phyloP scores from a whole-genome alignment of 805 yeast genomes.

The Kuraishia capsulata region DNA sequence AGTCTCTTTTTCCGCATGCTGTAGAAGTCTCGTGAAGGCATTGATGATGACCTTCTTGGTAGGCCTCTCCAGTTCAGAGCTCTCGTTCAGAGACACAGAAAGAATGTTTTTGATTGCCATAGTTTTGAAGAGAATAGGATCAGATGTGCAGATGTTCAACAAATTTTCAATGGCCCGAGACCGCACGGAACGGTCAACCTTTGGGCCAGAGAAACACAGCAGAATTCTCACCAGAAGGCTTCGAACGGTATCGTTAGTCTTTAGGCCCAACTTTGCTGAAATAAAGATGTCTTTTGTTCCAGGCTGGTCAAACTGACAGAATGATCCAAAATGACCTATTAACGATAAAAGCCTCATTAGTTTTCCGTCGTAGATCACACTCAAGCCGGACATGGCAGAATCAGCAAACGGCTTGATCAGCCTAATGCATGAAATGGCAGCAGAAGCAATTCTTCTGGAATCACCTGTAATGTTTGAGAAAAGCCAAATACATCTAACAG shows the following conservation, averaged over 20 bases:
- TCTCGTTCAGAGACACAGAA: slow-evolving; percentile 16
- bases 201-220: slow-evolving; percentile 38
- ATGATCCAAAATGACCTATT: slow-evolving; percentile 63
- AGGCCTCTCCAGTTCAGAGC: slow-evolving; percentile 26
- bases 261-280: slow-evolving; percentile 29
- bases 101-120: background rate
- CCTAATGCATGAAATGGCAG: slow-evolving; percentile 52
- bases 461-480: slow-evolving; percentile 39
- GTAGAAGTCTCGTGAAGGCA: slow-evolving; percentile 49
- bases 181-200: slow-evolving; percentile 25
- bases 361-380: slow-evolving; percentile 28
- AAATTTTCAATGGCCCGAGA: slow-evolving; percentile 49
- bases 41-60: slow-evolving; percentile 44
- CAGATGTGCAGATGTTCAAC: slow-evolving; percentile 37
- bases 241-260: slow-evolving; percentile 42
- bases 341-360: slow-evolving; percentile 50
- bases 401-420: slow-evolving; percentile 38
- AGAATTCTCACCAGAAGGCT: slow-evolving; percentile 52
- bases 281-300: slow-evolving; percentile 24
- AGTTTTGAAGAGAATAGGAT: background rate
- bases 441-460: slow-evolving; percentile 42
- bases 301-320: slow-evolving; percentile 49
- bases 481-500: slow-evolving; percentile 61
- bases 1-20: slow-evolving; percentile 42
- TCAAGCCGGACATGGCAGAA: slow-evolving; percentile 10